Base-by-base conservation (phyloP, 83 land plant species). In the Picea engelmannii region DNA sequence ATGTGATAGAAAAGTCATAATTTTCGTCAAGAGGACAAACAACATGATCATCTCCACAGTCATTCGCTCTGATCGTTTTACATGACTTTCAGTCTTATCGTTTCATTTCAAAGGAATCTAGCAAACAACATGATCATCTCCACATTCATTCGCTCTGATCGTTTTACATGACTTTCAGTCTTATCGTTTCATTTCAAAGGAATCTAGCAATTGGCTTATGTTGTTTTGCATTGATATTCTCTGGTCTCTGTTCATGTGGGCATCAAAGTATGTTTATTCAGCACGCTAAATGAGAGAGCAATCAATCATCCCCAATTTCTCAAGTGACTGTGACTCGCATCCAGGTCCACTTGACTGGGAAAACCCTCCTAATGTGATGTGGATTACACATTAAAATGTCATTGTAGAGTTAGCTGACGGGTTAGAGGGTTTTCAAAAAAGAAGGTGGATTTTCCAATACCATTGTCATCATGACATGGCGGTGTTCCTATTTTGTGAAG, bases 111-210 rank as follows among this genome's bases (percentile, higher is more conserved):
- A n/a, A n/a, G n/a, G n/a, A n/a, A n/a, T n/a, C n/a, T n/a, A n/a
- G n/a, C n/a, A n/a, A n/a, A n/a, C n/a, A 47, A 47, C 58, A 52
- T 52, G 4, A 52, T 52, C 11, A 23, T 23, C 27, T 15, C 58
- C 24, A 47, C 11, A 73, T 73, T 47, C 76, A 21, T 21, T 27
- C 2, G 10, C 21, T 8, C 5, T 71, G 23, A 71, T 42, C 47
- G n/a, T 8, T 15, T 73, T 73, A 42, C 58, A 73, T 47, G 20
- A 73, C 47, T 42, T 73, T 73, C 76, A n/a, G 76, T 73, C 76
- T 16, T 44, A 17, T 47, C 76, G 21, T 20, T 4, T 73, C 59
- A 2, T 52, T 52, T 52, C 12, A 52, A 52, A 42, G 25, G 58
- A 47, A 42, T 35, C 47, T 12, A 23, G 10, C 58, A 44, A 35